Percentiles rank a stretch among this genome's conserved stretches.
phyloP scores from a whole-genome alignment of 2,329 filamentous ascomycete species.

The Microsporum canis region DNA sequence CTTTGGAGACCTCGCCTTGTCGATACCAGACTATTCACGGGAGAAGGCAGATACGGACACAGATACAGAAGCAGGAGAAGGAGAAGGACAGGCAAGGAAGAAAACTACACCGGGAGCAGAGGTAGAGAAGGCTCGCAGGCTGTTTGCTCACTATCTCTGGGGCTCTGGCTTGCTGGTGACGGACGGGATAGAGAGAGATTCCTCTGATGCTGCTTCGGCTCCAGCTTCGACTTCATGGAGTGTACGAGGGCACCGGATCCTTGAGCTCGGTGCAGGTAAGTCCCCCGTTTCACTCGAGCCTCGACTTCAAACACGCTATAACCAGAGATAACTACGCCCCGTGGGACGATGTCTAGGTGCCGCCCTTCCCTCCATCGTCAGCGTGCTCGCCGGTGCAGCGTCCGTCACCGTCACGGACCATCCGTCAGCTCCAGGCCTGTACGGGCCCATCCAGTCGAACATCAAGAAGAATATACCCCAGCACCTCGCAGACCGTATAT shows the following conservation, averaged over 20 bases:
- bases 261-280: conserved; percentile 53
- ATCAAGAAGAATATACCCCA: conserved; percentile 35
- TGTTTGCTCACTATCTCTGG: conserved; percentile 52
- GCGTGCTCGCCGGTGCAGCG: conserved; percentile 26
- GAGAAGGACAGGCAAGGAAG: not conserved
- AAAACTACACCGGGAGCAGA: conserved; percentile 14
- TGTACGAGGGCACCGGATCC: conserved; percentile 40
- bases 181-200: conserved; percentile 26
- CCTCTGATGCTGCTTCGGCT: not conserved
- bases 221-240: conserved; percentile 21
- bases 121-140: conserved; percentile 23
- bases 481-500: conserved; percentile 19
- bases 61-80: conserved; percentile 1
- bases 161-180: conserved; percentile 40
- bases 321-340: no score
- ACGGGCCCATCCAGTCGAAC: conserved; percentile 37
- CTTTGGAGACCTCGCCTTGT: conserved; percentile 32
- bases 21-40: conserved; percentile 34
- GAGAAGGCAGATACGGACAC: conserved; percentile 17
- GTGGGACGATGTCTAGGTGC: conserved; percentile 21
- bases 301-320: no score
- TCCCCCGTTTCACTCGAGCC: not conserved
- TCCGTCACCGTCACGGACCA: conserved; percentile 42
- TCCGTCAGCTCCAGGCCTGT: conserved; percentile 32
- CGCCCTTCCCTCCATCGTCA: conserved; percentile 32